Conservation (phyloP, 768 basidiomycete species). For the Russula sp. region DNA sequence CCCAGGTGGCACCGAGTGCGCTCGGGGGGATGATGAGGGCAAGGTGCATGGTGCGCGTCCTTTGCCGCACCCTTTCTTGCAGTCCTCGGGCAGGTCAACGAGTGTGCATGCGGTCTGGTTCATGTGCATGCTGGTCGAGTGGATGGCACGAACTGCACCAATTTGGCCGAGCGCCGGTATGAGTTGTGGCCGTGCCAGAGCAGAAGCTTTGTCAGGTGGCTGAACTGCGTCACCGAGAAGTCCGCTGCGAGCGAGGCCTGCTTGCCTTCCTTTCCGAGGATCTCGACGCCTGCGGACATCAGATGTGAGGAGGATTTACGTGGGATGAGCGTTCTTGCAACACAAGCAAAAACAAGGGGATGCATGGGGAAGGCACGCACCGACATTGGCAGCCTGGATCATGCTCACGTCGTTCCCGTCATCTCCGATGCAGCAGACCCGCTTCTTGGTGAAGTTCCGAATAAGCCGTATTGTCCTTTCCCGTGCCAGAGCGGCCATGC, state of each 20-base stretch:
- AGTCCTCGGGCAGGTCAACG: too few relatives aligned
- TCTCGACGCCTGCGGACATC: conserved; percentile 67
- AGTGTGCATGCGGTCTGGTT: too few relatives aligned
- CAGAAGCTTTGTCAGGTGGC: conserved; percentile 87
- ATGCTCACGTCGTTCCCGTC: conserved; percentile 99
- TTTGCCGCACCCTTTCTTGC: too few relatives aligned
- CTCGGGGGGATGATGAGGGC: too few relatives aligned
- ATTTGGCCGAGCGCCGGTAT: conserved; percentile 94
- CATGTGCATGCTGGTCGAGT: conserved; percentile 27
- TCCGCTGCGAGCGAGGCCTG: conserved; percentile 99
- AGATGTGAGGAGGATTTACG: too few relatives aligned
- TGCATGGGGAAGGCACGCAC: conserved; percentile 40
- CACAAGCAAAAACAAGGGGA: not conserved
- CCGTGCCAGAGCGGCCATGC: too few relatives aligned
- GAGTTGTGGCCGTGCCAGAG: conserved; percentile 99
- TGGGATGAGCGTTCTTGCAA: too few relatives aligned
- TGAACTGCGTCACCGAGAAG: conserved; percentile 97
- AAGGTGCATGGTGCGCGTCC: too few relatives aligned
- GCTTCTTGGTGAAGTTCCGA: conserved; percentile 81
- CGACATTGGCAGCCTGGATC: conserved; percentile 99
- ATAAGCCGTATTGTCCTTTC: too few relatives aligned
- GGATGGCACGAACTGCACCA: conserved; percentile 95
- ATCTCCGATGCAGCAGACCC: conserved; percentile 98
- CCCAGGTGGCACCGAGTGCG: too few relatives aligned
- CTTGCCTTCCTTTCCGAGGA: conserved; percentile 98